Evolutionary conservation across 495 filamentous ascomycete species (phyloP), one percentile per base, ranked within the genome.

Genomic region (Apiosordaria backusii): DNA sequence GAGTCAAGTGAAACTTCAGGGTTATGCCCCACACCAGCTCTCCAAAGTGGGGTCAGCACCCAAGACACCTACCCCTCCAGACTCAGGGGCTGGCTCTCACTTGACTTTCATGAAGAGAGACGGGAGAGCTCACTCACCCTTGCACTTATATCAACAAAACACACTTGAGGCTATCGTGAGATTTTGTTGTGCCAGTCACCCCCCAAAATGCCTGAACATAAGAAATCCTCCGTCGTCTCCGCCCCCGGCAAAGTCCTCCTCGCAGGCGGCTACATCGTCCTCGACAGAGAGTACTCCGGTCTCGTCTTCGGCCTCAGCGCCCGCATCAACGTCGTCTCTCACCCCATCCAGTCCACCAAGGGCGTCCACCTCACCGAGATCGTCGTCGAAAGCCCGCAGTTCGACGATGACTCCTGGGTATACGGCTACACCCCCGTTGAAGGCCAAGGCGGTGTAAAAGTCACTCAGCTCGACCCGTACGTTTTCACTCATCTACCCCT

Each of bases 221-320:
- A 59, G 63, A 52, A 57, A 58, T 60, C 64, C 60, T 63, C 65
- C 50, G 70, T 76, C 29, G 79, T 77, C 26, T 97, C 94, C 67
- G 93, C 96, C 2, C 95, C 95, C 23, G 95, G 95, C 60, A 99
- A 99, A 80, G 96, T 99, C 54, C 84, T 99, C 57, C 84, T 99
- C 18, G 92, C 93, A 59, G 95, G 95, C 50, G 95, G 95, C 53
- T 99, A 97, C 74, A 88, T 99, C 15, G 92, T 97, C 9, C 88
- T 99, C 23, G 96, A 98, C 79, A 87, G 90, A 60, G 81, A 84
- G 50, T 93, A 96, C 73, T 93, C 91, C 2, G 96, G 89, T 10
- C 86, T 97, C 19, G 94, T 98, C 6, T 97, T 97, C 75, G 95
- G 92, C 18, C 90, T 99, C 61, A 91, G 93, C 78, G 94, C 95